Conservation (phyloP, 192 early-diverging fungal genomes). For the Coemansia sp. region DNA sequence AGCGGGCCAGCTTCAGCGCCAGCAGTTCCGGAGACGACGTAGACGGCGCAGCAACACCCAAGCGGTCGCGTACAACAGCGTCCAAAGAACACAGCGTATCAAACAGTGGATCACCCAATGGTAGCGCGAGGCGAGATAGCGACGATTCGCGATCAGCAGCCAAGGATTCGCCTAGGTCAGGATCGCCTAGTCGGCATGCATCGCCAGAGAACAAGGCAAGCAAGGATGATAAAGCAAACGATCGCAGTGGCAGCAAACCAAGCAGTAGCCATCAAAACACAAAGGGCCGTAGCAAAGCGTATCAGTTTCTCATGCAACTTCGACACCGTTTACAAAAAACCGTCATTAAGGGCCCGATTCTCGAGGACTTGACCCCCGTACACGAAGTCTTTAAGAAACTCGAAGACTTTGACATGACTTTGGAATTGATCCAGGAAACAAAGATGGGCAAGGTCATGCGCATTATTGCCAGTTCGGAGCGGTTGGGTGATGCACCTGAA, state of each 20-base stretch:
- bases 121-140: constrained; percentile 18
- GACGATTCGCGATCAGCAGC: constrained; percentile 24
- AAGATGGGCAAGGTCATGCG: constrained; percentile 54
- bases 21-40: constrained; percentile 39
- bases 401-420: constrained; percentile 45
- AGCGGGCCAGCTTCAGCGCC: constrained; percentile 34
- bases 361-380: constrained; percentile 33
- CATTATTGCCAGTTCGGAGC: constrained; percentile 35
- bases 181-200: constrained; percentile 15
- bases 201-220: constrained; percentile 20
- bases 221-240: constrained; percentile 25
- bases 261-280: constrained; percentile 22
- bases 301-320: constrained; percentile 44
- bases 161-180: constrained; percentile 40
- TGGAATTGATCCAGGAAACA: constrained; percentile 48
- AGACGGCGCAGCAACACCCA: constrained; percentile 24
- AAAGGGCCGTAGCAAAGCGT: constrained; percentile 32
- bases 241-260: constrained; percentile 7
- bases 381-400: constrained; percentile 45
- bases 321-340: constrained; percentile 52
- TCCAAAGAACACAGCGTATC: constrained; percentile 2
- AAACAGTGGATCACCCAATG: constrained; percentile 15
- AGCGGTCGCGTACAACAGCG: constrained; percentile 39
- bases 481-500: constrained; percentile 30
- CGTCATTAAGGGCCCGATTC: constrained; percentile 38